Evolutionary conservation across 495 filamentous ascomycete species (phyloP).

Genomic region (Hyaloscypha hepaticicola): DNA sequence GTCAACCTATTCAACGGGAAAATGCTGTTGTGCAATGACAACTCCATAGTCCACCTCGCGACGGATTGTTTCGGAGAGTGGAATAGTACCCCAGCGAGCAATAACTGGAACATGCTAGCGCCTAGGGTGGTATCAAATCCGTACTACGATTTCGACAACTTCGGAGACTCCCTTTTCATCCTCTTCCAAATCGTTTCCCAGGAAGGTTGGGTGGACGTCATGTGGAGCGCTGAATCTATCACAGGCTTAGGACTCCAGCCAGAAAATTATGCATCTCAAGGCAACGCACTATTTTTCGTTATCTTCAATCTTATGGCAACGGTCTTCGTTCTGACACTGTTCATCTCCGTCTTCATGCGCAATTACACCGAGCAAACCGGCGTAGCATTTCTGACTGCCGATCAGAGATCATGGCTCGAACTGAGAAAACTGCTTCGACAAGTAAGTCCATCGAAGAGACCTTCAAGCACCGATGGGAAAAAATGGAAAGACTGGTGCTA

Average conservation of each 20-base stretch:
- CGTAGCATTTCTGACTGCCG: conserved; percentile 92
- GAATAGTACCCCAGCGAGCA: conserved; percentile 64
- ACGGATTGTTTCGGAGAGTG: conserved; percentile 86
- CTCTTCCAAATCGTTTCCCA: conserved; percentile 99
- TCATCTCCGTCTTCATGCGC: conserved; percentile 99
- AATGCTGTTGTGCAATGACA: conserved; percentile 80
- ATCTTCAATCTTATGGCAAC: conserved; percentile 95
- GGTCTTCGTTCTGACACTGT: conserved; percentile 96
- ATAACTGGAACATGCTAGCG: conserved; percentile 76
- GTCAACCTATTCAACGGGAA: conserved; percentile 89
- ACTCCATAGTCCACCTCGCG: conserved; percentile 51
- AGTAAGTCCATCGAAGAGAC: conserved; percentile 87
- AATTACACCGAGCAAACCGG: conserved; percentile 99
- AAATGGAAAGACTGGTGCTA: conserved; percentile 93
- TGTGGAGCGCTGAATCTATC: conserved; percentile 78
- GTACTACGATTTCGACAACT: conserved; percentile 92
- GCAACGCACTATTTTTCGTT: conserved; percentile 91
- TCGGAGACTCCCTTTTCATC: conserved; percentile 87
- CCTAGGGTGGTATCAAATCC: conserved; percentile 78
- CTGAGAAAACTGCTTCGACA: conserved; percentile 89
- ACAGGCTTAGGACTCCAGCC: conserved; percentile 75
- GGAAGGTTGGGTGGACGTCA: conserved; percentile 95
- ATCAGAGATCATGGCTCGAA: conserved; percentile 97
- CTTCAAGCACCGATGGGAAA: conserved; percentile 69
- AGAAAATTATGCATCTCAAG: conserved; percentile 62